Percentiles rank a stretch among this genome's conserved stretches.
Evolutionary conservation across 2,329 filamentous ascomycete genomes (phyloP).

Genomic region (Hypoxylon sp.): DNA sequence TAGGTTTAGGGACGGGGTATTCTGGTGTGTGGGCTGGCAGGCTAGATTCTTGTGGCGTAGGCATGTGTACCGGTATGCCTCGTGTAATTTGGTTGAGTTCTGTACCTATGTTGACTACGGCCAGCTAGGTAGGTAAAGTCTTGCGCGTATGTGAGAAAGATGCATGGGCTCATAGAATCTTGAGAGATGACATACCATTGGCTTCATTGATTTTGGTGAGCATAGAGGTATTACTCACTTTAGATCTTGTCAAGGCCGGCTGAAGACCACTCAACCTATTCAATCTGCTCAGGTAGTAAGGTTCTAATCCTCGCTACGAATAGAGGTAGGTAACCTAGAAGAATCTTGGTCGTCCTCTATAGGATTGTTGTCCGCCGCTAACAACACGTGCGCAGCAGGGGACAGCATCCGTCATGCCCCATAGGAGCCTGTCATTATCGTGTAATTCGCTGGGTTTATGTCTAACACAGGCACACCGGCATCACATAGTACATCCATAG

Average conservation of each 20-base stretch:
- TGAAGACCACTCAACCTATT: neutral
- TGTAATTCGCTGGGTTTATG: conserved; percentile 14
- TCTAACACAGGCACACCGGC: conserved; percentile 26
- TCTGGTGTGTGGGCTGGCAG: neutral
- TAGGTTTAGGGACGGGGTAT: conserved; percentile 12
- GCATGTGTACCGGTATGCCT: no score
- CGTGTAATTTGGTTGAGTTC: conserved; percentile 28
- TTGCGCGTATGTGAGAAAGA: no score
- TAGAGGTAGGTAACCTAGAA: neutral
- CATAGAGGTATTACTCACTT: no score
- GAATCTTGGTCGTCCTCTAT: conserved; percentile 1
- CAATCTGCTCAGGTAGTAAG: no score
- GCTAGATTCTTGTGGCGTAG: conserved; percentile 13
- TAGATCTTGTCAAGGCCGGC: no score
- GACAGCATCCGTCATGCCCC: conserved; percentile 20
- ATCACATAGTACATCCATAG: no score
- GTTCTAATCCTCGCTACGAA: no score
- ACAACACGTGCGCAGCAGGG: conserved; percentile 35
- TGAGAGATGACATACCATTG: no score
- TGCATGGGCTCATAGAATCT: no score
- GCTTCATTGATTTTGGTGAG: no score
- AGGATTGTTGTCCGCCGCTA: conserved; percentile 16
- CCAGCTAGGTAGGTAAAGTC: no score
- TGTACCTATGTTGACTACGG: neutral
- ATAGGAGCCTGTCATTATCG: conserved; percentile 3